Evolutionary conservation across 1,139 yeast species (phyloP).

Genomic region (Taphrina deformans): DNA sequence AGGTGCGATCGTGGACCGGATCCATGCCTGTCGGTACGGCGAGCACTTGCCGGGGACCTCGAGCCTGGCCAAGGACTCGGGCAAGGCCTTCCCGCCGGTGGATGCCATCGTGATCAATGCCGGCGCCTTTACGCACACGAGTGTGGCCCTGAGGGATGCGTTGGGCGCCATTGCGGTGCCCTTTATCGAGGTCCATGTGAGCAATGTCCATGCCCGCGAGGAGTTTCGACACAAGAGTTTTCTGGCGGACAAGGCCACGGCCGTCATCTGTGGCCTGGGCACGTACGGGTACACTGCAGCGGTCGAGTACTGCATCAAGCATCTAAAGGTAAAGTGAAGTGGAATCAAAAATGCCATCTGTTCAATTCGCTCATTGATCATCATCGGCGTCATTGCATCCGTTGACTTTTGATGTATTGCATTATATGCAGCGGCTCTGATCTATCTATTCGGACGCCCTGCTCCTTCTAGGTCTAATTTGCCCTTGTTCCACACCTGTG

Average conservation of each 20-base stretch:
- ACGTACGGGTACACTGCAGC: background rate
- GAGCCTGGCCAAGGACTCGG: background rate
- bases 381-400: no score
- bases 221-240: background rate
- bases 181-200: slow-evolving; percentile 1
- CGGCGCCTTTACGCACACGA: slow-evolving; percentile 3
- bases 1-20: background rate
- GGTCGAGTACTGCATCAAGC: slow-evolving; percentile 2
- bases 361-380: no score
- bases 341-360: no score
- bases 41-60: background rate
- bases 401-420: no score
- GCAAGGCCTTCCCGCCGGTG: background rate
- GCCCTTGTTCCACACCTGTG: no score
- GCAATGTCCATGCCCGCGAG: slow-evolving; percentile 6
- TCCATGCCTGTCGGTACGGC: background rate
- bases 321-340: no score
- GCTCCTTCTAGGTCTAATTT: no score
- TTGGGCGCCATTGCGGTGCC: background rate
- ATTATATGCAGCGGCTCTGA: no score
- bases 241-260: background rate
- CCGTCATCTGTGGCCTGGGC: slow-evolving; percentile 1
- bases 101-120: slow-evolving; percentile 1
- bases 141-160: background rate
- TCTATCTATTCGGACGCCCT: no score